These are phyloP conservation scores for Cyberlindnera mycetangii DNA, from an alignment of 805 yeast genomes.

Conservation along the genomic window DNA sequence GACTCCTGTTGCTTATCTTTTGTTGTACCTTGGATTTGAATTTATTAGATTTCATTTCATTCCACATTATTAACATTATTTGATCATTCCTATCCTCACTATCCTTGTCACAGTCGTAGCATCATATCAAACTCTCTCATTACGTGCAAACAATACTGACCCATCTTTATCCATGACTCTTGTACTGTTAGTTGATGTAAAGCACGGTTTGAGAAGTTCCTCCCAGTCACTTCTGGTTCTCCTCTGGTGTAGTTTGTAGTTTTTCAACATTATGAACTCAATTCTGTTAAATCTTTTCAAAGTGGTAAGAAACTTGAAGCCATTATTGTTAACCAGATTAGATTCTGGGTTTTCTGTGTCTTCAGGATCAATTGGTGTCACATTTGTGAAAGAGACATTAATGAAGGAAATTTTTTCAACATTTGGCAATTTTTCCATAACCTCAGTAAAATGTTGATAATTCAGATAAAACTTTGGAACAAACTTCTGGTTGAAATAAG, in stretches of 20 bases:
- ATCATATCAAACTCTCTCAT: conserved; percentile 8
- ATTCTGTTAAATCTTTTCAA: conserved; percentile 33
- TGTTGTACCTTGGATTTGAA: neutral
- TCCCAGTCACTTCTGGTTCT: conserved; percentile 40
- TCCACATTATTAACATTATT: too few species aligned
- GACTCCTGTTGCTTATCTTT: neutral
- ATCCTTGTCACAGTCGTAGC: neutral
- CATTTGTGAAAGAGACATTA: conserved; percentile 27
- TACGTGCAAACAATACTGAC: conserved; percentile 39
- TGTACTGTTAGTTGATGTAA: conserved; percentile 32
- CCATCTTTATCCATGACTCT: conserved; percentile 37
- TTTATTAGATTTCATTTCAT: neutral
- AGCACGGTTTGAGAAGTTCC: conserved; percentile 32
- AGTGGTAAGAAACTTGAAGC: conserved; percentile 32
- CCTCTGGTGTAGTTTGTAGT: conserved; percentile 36
- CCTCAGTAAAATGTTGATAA: conserved; percentile 21
- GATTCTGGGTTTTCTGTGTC: conserved; percentile 25
- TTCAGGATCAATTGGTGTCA: conserved; percentile 26
- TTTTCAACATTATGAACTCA: conserved; percentile 35
- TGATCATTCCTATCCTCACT: neutral
- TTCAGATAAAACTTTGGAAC: conserved; percentile 29
- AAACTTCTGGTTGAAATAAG: conserved; percentile 27
- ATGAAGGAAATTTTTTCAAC: conserved; percentile 19
- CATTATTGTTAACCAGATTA: conserved; percentile 36
- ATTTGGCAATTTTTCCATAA: conserved; percentile 20